phyloP scores from a whole-genome alignment of 345 rosid species.

The Bruguiera parviflora region DNA sequence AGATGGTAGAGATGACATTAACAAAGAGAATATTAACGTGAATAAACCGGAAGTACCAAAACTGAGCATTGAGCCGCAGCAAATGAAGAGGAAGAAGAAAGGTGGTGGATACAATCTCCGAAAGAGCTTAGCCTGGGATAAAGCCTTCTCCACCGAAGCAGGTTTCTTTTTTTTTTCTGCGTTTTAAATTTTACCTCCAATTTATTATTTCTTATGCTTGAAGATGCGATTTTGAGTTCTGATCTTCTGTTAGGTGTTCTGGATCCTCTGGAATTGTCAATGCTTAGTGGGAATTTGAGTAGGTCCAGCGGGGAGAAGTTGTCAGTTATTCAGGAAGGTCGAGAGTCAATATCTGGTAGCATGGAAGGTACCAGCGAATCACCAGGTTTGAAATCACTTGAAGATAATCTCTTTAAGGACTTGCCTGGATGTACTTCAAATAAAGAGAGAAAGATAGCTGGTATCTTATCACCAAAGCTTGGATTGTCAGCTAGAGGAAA shows the following conservation, averaged over 20 bases:
- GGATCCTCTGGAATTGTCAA: conserved; percentile 63
- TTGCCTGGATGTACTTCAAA: conserved; percentile 36
- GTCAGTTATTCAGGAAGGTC: conserved; percentile 51
- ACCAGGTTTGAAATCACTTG: conserved; percentile 37
- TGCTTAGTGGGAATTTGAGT: conserved; percentile 49
- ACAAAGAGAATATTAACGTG: conserved; percentile 47
- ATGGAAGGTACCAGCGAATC: conserved; percentile 31
- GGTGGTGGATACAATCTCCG: conserved; percentile 71
- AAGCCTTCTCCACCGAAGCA: conserved; percentile 87
- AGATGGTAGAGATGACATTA: conserved; percentile 21
- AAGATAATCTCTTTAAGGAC: conserved; percentile 46
- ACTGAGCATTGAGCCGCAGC: conserved; percentile 60
- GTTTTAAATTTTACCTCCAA: neutral
- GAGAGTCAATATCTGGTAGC: conserved; percentile 36
- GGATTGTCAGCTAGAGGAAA: conserved; percentile 30
- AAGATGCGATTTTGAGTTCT: neutral
- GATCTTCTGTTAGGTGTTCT: conserved; percentile 48
- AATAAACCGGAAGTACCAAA: conserved; percentile 48
- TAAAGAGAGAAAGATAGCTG: conserved; percentile 30
- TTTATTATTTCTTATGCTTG: neutral
- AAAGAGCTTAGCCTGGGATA: conserved; percentile 91
- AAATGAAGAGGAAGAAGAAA: conserved; percentile 89
- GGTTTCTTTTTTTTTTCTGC: conserved; percentile 34
- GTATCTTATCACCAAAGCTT: conserved; percentile 29
- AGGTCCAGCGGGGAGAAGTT: conserved; percentile 42